Percentiles rank a stretch among this genome's conserved stretches.
phyloP scores from a whole-genome alignment of 345 rosid genomes.

The Linum tenue region DNA sequence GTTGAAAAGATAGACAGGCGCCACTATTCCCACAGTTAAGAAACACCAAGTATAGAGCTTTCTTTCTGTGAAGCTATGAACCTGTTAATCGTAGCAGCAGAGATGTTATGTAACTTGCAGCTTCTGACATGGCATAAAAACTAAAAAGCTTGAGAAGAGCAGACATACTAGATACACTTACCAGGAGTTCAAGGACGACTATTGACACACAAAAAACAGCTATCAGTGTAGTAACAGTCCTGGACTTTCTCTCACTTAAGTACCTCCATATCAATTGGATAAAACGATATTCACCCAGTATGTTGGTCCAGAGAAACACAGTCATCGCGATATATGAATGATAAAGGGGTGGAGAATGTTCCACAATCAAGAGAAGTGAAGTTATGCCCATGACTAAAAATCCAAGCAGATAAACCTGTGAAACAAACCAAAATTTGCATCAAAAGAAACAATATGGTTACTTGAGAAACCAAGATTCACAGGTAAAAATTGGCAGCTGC shows the following conservation, averaged over 20 bases:
- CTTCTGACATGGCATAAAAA: constrained; percentile 6
- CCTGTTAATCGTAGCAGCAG: constrained; percentile 40
- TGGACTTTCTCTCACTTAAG: constrained; percentile 35
- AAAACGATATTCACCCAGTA: constrained; percentile 51
- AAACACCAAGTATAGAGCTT: constrained; percentile 91
- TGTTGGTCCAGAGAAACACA: constrained; percentile 79
- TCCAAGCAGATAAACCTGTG: constrained; percentile 59
- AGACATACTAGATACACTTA: constrained; percentile 23
- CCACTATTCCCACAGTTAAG: constrained; percentile 47
- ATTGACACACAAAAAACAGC: constrained; percentile 41
- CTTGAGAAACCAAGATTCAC: neutral
- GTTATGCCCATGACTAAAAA: constrained; percentile 48
- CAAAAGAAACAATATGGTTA: neutral
- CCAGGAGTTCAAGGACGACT: constrained; percentile 73
- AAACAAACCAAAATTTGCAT: constrained; percentile 11
- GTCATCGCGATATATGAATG: constrained; percentile 84
- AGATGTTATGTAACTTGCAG: constrained; percentile 11
- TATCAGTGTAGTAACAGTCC: constrained; percentile 42
- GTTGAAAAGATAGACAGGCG: constrained; percentile 45
- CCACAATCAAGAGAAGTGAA: constrained; percentile 43
- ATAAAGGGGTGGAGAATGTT: constrained; percentile 83
- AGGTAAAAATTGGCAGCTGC: neutral
- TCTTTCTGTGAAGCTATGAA: constrained; percentile 87
- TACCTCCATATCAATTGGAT: constrained; percentile 55
- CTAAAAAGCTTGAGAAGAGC: constrained; percentile 2